Conservation (phyloP, 352 stramenopile genomes). For the Phytophthora capsici region DNA sequence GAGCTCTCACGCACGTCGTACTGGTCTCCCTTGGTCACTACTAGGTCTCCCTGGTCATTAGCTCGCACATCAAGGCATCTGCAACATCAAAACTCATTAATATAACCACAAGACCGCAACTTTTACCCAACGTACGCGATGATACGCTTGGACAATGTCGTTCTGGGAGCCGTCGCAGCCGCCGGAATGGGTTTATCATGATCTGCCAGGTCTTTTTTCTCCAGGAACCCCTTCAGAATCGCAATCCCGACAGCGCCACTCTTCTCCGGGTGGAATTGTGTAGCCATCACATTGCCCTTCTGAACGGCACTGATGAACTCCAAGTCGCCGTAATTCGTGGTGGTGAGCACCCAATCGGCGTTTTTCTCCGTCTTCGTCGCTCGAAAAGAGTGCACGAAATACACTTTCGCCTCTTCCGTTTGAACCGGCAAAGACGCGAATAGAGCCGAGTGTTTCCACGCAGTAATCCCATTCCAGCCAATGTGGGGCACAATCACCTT, state of each 20-base stretch:
- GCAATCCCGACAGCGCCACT: slow-evolving; percentile 92
- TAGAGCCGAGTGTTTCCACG: slow-evolving; percentile 86
- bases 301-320: slow-evolving; percentile 96
- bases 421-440: slow-evolving; percentile 55
- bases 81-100: slow-evolving; percentile 3
- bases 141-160: slow-evolving; percentile 93
- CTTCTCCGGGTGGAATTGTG: slow-evolving; percentile 99
- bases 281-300: slow-evolving; percentile 96
- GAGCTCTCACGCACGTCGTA: slow-evolving; percentile 97
- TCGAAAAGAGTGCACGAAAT: slow-evolving; percentile 99
- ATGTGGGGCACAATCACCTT: slow-evolving; percentile 95
- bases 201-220: slow-evolving; percentile 60
- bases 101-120: slow-evolving; percentile 1
- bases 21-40: slow-evolving; percentile 99
- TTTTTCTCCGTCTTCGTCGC: slow-evolving; percentile 78
- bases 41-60: slow-evolving; percentile 96
- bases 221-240: slow-evolving; percentile 94
- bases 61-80: slow-evolving; percentile 96
- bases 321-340: slow-evolving; percentile 94
- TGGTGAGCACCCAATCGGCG: slow-evolving; percentile 93
- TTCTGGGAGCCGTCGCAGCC: slow-evolving; percentile 44
- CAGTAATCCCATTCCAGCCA: slow-evolving; percentile 97
- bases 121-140: slow-evolving; percentile 80
- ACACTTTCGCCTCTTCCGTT: slow-evolving; percentile 74
- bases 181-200: slow-evolving; percentile 55